Percentiles rank a stretch among this genome's conserved stretches.
phyloP scores from a whole-genome alignment of 2,329 filamentous ascomycete species.

The Sclerotinia glacialis region DNA sequence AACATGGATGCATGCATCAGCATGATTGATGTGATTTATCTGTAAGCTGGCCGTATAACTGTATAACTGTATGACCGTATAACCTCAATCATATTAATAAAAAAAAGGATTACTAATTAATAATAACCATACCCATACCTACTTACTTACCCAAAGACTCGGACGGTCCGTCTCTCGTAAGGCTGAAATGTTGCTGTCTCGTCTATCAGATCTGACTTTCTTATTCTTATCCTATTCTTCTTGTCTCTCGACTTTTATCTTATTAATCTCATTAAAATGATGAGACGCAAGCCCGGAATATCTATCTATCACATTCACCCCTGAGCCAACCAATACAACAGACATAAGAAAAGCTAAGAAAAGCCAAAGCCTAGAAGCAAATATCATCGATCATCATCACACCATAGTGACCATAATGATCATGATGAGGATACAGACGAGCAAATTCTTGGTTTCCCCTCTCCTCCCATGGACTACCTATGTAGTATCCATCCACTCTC shows the following conservation, averaged over 20 bases:
- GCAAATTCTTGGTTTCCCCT: background rate
- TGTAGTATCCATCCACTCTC: background rate
- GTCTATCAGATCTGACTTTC: background rate
- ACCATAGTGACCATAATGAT: background rate
- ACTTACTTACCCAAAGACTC: too few relatives aligned
- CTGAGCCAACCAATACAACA: background rate
- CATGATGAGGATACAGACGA: background rate
- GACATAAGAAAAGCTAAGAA: background rate
- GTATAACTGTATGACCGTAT: too few relatives aligned
- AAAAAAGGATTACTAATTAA: background rate
- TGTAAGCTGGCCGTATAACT: too few relatives aligned
- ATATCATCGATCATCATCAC: conserved; percentile 1
- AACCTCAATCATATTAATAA: background rate
- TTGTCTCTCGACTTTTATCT: too few relatives aligned
- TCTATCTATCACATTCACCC: background rate
- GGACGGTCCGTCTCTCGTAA: background rate
- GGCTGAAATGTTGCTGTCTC: background rate
- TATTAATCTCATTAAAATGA: too few relatives aligned
- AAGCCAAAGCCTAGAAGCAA: background rate
- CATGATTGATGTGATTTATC: background rate
- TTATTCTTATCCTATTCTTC: background rate
- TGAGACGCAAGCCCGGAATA: background rate
- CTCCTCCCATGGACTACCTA: background rate
- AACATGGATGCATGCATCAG: background rate
- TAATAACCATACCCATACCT: background rate